phyloP scores from a whole-genome alignment of 371 early-diverging fungal genomes.

The Aphelidium insulamus region DNA sequence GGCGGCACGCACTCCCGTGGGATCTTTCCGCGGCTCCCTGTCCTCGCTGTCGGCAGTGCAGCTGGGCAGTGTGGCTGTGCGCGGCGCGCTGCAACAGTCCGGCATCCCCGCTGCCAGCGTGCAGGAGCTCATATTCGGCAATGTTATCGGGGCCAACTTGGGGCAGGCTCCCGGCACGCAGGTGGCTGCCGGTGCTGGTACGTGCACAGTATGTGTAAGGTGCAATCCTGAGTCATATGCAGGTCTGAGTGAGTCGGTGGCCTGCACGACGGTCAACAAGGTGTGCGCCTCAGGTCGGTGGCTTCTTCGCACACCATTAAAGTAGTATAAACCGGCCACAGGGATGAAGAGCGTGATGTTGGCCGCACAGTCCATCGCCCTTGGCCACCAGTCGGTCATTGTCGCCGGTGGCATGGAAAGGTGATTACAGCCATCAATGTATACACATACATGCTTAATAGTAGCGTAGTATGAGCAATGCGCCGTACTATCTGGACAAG shows the following conservation, averaged over 20 bases:
- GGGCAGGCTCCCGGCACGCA: slow-evolving; percentile 81
- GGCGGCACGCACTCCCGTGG: slow-evolving; percentile 49
- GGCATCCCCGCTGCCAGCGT: slow-evolving; percentile 40
- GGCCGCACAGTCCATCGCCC: slow-evolving; percentile 38
- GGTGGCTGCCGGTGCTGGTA: slow-evolving; percentile 41
- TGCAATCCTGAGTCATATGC: not conserved
- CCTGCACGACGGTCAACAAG: slow-evolving; percentile 78
- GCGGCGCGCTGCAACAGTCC: slow-evolving; percentile 36
- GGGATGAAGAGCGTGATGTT: slow-evolving; percentile 65
- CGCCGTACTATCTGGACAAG: slow-evolving; percentile 73
- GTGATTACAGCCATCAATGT: too few species aligned
- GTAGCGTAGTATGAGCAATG: slow-evolving; percentile 97
- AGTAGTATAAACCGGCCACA: too few species aligned
- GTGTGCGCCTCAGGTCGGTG: slow-evolving; percentile 90
- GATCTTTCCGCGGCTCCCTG: slow-evolving; percentile 41
- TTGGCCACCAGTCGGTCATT: slow-evolving; percentile 33
- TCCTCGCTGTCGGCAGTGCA: slow-evolving; percentile 34
- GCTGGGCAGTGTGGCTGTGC: slow-evolving; percentile 46
- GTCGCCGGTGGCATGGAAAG: slow-evolving; percentile 89
- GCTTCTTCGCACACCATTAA: too few species aligned
- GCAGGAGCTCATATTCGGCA: slow-evolving; percentile 77
- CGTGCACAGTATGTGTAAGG: not conserved
- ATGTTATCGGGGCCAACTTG: slow-evolving; percentile 53
- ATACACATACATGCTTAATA: too few species aligned
- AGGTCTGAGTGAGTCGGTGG: slow-evolving; percentile 50